Percentiles rank a stretch among this genome's conserved stretches.
phyloP scores from a whole-genome alignment of 2,329 filamentous ascomycete genomes.

The Trichoderma aggressivum region DNA sequence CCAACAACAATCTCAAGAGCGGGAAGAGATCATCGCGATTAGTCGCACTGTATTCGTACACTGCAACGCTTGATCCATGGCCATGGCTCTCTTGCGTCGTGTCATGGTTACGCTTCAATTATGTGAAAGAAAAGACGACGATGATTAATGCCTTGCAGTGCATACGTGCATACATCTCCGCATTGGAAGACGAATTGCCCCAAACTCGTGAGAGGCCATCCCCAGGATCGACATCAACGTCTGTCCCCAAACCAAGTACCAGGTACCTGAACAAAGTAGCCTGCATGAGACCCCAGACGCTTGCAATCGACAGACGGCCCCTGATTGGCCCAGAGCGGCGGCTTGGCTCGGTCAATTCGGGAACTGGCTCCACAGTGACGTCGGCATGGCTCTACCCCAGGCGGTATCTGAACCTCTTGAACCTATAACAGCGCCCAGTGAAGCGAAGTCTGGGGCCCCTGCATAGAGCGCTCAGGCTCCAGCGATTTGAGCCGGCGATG shows the following conservation, averaged over 20 bases:
- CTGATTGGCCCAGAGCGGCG: conserved; percentile 1
- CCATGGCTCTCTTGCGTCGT: not conserved
- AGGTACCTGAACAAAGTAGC: not conserved
- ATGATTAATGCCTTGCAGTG: not conserved
- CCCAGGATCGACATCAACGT: not conserved
- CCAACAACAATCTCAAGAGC: not conserved
- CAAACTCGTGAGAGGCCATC: not conserved
- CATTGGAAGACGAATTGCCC: not conserved
- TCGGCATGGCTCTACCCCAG: conserved; percentile 9
- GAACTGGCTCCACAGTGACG: not conserved
- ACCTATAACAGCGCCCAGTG: not conserved
- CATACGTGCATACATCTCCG: too few relatives aligned
- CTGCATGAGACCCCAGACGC: not conserved
- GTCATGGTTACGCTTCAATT: not conserved
- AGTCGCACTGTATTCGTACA: not conserved
- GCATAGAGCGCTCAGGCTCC: not conserved
- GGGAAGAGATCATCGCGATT: not conserved
- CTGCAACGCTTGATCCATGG: not conserved
- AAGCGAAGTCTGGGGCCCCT: conserved; percentile 8
- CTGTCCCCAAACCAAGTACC: not conserved
- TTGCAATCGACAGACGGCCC: not conserved
- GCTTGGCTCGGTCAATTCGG: conserved; percentile 17
- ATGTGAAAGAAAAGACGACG: not conserved
- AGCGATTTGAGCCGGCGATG: not conserved
- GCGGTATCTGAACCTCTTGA: not conserved